phyloP scores from a whole-genome alignment of 306 rosid genomes.

The Clitoria ternatea region DNA sequence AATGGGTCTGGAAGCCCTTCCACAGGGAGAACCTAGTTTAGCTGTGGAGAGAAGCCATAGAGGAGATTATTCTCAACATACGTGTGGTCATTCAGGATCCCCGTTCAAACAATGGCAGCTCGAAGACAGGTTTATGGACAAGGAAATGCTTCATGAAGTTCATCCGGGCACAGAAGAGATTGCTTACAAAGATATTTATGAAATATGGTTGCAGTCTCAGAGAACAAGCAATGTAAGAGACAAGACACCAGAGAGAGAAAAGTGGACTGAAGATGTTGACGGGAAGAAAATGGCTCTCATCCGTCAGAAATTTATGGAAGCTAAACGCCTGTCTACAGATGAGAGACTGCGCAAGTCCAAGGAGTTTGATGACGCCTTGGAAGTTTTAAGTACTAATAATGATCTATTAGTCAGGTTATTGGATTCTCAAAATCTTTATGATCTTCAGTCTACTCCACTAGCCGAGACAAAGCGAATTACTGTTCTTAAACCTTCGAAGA shows the following conservation, averaged over 20 bases:
- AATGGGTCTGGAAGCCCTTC: constrained; percentile 93
- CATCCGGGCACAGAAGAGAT: constrained; percentile 49
- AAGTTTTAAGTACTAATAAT: constrained; percentile 81
- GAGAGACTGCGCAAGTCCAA: constrained; percentile 76
- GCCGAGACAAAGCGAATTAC: constrained; percentile 87
- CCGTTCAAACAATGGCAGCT: constrained; percentile 54
- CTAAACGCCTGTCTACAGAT: constrained; percentile 73
- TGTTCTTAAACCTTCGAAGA: constrained; percentile 88
- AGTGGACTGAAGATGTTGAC: constrained; percentile 42
- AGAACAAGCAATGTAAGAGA: constrained; percentile 48
- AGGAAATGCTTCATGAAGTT: constrained; percentile 50
- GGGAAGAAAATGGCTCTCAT: constrained; percentile 75
- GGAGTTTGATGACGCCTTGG: constrained; percentile 85
- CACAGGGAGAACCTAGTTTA: constrained; percentile 47
- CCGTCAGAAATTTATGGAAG: constrained; percentile 81
- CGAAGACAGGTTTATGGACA: constrained; percentile 56
- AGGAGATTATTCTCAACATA: constrained; percentile 51
- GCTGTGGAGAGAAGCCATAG: constrained; percentile 48
- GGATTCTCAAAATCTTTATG: constrained; percentile 73
- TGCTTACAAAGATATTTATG: constrained; percentile 66
- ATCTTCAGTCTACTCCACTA: constrained; percentile 54
- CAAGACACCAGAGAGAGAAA: constrained; percentile 59
- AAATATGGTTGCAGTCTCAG: constrained; percentile 69
- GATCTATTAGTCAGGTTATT: constrained; percentile 69
- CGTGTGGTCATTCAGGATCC: constrained; percentile 44